These are phyloP conservation scores for Cladosporium sp. DNA, from an alignment of 2,329 filamentous ascomycete species.

Conservation along the genomic window DNA sequence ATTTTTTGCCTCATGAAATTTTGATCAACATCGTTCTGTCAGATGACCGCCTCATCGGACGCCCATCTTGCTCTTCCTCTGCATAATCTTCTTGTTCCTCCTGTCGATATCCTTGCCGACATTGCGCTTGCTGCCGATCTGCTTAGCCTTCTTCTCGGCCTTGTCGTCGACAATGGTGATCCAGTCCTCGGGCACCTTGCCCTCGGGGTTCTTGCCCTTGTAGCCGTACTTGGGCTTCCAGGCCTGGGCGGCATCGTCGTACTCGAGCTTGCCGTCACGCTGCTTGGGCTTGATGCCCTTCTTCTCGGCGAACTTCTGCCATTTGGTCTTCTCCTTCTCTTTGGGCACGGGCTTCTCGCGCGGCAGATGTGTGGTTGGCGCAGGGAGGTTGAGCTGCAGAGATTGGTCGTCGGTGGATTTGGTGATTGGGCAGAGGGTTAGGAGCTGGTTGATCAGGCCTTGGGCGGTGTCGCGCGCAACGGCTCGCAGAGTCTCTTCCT, in stretches of 20 bases:
- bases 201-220: constrained; percentile 81
- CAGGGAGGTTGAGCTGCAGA: constrained; percentile 75
- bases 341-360: constrained; percentile 88
- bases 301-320: constrained; percentile 93
- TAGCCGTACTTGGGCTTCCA: constrained; percentile 97
- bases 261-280: constrained; percentile 75
- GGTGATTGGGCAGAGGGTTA: constrained; percentile 77
- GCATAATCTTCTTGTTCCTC: constrained; percentile 18
- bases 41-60: background rate
- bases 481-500: constrained; percentile 64
- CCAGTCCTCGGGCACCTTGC: constrained; percentile 73
- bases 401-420: constrained; percentile 56
- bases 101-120: constrained; percentile 37
- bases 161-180: constrained; percentile 83
- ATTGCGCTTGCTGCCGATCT: constrained; percentile 48
- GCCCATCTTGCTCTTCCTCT: constrained; percentile 17
- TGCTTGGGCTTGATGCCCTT: constrained; percentile 93
- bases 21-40: background rate
- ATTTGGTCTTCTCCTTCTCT: constrained; percentile 80
- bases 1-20: background rate
- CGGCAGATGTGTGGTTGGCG: constrained; percentile 66
- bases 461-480: constrained; percentile 87
- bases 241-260: constrained; percentile 77
- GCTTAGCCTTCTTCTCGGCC: constrained; percentile 55
- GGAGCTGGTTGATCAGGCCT: constrained; percentile 87